Base-by-base conservation (phyloP, 2,329 filamentous ascomycete species). In the Lasiodiplodia sp. region DNA sequence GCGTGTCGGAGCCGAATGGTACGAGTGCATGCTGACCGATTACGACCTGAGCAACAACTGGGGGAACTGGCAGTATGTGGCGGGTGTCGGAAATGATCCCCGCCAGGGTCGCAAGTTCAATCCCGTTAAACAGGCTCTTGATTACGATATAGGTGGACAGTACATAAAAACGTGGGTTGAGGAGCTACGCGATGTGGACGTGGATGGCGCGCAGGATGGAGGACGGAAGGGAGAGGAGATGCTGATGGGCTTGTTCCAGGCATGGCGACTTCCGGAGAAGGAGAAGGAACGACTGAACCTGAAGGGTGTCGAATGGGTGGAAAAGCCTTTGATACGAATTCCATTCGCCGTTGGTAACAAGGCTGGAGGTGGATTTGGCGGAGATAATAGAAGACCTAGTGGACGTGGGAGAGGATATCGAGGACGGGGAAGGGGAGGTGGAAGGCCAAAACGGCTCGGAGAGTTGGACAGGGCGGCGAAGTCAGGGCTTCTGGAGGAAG, bases 61-160 rank as follows among this genome's bases (percentile, higher is more conserved):
- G 91, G 89, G 89, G 11, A 94, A 93, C 73, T 94, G 92, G 92
- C 91, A 94, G 77, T 95, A 95, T 70, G 87, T 92, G 0, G 86
- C 92, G 0, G 92, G 92, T 0, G 91, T 95, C 0, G 92, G 92
- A 8, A 94, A 94, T 71, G 92, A 95, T 72, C 92, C 92, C 0
- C 82, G 91, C 7, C 87, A 91, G 72, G 87, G 87, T 0, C 84
- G 92, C n/a, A 87, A 92, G 16, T 94, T 94, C 83, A 95, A 95
- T 74, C 91, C 92, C 0, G 88, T 95, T 60, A 94, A 94, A 77
- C 92, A 95, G 76, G 90, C 89, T 0, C 87, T 92, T 53, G 91
- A 94, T 71, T 94, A 95, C 74, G 92, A 95, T 75, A 84, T 85
- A 2, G 81, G 88, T 0, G 92, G 91, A 2, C 81, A 85, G 7